Evolutionary conservation across 768 basidiomycete genomes (phyloP).

Genomic region (Calocera viscosa): DNA sequence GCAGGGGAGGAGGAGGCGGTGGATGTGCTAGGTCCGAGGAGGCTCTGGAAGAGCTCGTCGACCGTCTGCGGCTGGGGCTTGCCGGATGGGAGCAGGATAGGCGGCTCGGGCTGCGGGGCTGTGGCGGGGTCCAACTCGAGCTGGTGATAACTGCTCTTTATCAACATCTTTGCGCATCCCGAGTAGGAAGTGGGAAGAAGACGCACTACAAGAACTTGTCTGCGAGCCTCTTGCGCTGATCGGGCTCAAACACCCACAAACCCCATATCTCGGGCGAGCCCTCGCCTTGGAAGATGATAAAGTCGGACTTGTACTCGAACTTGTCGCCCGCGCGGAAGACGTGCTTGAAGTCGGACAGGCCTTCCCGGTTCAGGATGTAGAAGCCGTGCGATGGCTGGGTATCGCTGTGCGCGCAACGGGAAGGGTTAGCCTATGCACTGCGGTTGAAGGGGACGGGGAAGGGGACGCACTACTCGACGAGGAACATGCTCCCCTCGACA

Average conservation of each 20-base stretch:
- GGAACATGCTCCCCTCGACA: conserved; percentile 8
- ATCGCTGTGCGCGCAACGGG: not conserved
- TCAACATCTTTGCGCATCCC: not conserved
- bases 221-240: not conserved
- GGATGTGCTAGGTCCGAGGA: not conserved
- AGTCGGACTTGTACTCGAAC: conserved; percentile 8
- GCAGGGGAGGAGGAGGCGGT: not conserved
- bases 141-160: not conserved
- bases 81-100: not conserved
- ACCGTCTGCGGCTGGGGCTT: conserved; percentile 1
- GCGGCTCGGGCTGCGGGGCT: not conserved
- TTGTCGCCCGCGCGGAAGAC: conserved; percentile 5
- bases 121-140: not conserved
- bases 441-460: not conserved
- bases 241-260: not conserved
- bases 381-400: not conserved
- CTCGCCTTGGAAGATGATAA: conserved; percentile 8
- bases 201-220: conserved; percentile 8
- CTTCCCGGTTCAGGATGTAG: conserved; percentile 8
- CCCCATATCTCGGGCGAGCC: not conserved
- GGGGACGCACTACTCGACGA: conserved; percentile 5
- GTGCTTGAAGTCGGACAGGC: conserved; percentile 4
- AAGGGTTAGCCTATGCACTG: not conserved
- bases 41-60: conserved; percentile 6
- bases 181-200: not conserved